Base-by-base conservation (phyloP, 176 grass and related monocot genomes). In the Rhynchospora pubera region DNA sequence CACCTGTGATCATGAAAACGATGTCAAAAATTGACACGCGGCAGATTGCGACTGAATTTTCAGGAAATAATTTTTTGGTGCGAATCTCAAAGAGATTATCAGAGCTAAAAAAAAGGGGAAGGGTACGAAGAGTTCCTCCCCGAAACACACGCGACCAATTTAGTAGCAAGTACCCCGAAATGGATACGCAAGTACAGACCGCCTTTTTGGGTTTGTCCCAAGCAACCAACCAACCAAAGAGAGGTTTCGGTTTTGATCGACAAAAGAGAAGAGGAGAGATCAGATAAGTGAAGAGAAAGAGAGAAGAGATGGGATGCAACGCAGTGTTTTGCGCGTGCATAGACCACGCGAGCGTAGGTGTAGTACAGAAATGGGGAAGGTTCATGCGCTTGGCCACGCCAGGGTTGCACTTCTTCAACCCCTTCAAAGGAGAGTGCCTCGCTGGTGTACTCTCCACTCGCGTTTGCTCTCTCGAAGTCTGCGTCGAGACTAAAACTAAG, bases 401-500 rank as follows among this genome's bases (percentile, higher is more conserved):
- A 24, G 96, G 92, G 2, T 79, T 98, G 43, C 85, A 98, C 87
- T 93, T 94, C 82, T 94, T 98, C 85, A 98, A 98, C 76, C 90
- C 92, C 67, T 93, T 91, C 48, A 84, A 91, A 5, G 92, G 95
- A 3, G 92, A 98, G 85, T 91, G 86, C 88, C 79, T 98, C 82
- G 95, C 92, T 24, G 92, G 92, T 0, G 57, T 85, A 5, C 90
- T 98, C 72, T 94, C 90, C 75, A 98, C 96, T 86, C 96, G 96
- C 82, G 52, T 98, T 82, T 93, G 86, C 85, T 88, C 92, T 44
- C 92, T 98, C 82, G 90, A 98, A 34, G 96, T 98, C 79, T 86
- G 89, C 84, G 87, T 98, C 75, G 92, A 98, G 90, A 98, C 92
- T 84, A 98, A 98, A 88, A 94, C 96, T 85, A 98, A 98, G 92